phyloP scores from a whole-genome alignment of 148 eudicot species.

The Silene latifolia region DNA sequence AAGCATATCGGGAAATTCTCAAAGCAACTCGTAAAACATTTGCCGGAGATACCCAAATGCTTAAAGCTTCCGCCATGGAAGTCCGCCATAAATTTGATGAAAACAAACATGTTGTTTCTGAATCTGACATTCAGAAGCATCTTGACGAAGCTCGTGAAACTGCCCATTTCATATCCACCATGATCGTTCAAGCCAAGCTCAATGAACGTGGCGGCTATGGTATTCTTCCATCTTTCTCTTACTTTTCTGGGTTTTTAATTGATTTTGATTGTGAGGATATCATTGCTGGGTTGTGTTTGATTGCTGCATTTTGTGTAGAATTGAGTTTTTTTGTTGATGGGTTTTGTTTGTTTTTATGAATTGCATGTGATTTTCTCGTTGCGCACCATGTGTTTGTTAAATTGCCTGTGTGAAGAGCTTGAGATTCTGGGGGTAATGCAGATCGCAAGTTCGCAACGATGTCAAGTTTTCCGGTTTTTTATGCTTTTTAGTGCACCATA shows the following conservation, averaged over 20 bases:
- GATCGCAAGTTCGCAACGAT: too few relatives aligned
- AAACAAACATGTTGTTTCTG: constrained; percentile 52
- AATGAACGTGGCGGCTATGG: constrained; percentile 74
- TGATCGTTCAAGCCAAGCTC: constrained; percentile 88
- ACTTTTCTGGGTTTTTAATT: neutral
- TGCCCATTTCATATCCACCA: constrained; percentile 64
- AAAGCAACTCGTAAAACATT: constrained; percentile 75
- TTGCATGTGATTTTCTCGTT: neutral
- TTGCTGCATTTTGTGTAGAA: neutral
- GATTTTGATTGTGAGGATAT: neutral
- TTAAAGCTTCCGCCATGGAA: constrained; percentile 69
- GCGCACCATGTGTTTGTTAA: constrained; percentile 39
- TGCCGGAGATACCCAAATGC: constrained; percentile 75
- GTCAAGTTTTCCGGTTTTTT: too few relatives aligned
- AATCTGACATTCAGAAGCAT: constrained; percentile 50
- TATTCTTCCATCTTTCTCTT: constrained; percentile 13
- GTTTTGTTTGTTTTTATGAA: neutral
- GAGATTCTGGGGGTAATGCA: too few relatives aligned
- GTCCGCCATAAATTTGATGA: constrained; percentile 80
- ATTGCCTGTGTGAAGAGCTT: constrained; percentile 14
- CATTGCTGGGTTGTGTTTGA: neutral
- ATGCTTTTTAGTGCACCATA: neutral
- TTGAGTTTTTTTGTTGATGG: neutral
- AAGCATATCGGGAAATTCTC: constrained; percentile 65
- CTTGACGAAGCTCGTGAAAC: constrained; percentile 77